phyloP scores from a whole-genome alignment of 225 moss, liverwort and hornwort genomes.

The Straminergon stramineum region DNA sequence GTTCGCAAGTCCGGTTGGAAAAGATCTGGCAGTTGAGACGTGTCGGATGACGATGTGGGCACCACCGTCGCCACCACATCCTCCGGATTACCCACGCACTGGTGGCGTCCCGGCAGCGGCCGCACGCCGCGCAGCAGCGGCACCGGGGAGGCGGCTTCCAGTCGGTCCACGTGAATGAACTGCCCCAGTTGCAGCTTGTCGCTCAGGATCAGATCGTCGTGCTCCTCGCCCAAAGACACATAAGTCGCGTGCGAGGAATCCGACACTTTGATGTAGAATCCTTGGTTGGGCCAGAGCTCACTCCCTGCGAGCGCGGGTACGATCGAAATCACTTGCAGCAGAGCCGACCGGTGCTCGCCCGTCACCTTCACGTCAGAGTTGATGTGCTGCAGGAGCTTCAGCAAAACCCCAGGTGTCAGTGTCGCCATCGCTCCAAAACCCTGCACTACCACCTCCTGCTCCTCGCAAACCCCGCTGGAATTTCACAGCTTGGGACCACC shows the following conservation, averaged over 20 bases:
- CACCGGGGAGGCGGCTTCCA: slow-evolving; percentile 46
- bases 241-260: slow-evolving; percentile 52
- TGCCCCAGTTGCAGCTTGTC: slow-evolving; percentile 54
- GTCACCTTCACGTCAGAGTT: slow-evolving; percentile 49
- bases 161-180: slow-evolving; percentile 49
- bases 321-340: slow-evolving; percentile 50
- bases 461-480: neutral
- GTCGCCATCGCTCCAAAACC: slow-evolving; percentile 25
- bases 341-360: slow-evolving; percentile 47
- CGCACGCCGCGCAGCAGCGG: slow-evolving; percentile 46
- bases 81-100: slow-evolving; percentile 46
- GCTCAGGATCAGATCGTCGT: slow-evolving; percentile 48
- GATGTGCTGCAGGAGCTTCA: slow-evolving; percentile 46
- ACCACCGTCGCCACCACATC: slow-evolving; percentile 48
- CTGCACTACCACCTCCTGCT: neutral
- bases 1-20: slow-evolving; percentile 55
- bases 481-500: neutral
- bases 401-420: slow-evolving; percentile 45
- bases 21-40: slow-evolving; percentile 31
- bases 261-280: slow-evolving; percentile 51
- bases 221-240: slow-evolving; percentile 45
- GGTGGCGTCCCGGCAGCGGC: slow-evolving; percentile 44
- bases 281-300: slow-evolving; percentile 51
- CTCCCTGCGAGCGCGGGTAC: slow-evolving; percentile 53
- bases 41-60: slow-evolving; percentile 11